Evolutionary conservation across 1,139 yeast species (phyloP).

Genomic region (Lodderomyces theae): DNA sequence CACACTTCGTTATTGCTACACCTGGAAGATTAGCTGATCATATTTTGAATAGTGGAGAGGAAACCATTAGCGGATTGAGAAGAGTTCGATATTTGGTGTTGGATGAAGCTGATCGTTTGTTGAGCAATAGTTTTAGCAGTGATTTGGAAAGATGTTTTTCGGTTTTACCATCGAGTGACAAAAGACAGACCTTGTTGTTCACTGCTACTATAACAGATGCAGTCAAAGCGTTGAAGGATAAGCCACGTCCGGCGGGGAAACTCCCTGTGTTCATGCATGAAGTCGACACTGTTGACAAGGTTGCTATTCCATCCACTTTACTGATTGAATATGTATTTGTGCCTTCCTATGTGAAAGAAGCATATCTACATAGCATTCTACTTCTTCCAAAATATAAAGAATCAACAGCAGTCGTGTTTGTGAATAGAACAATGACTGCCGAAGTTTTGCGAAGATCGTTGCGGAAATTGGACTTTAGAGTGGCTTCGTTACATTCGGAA

Average conservation of each 20-base stretch:
- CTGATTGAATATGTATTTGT: slow-evolving; percentile 52
- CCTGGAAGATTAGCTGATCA: slow-evolving; percentile 98
- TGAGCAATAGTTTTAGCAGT: slow-evolving; percentile 78
- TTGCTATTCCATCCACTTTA: slow-evolving; percentile 78
- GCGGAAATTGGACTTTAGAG: slow-evolving; percentile 69
- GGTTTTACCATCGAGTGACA: slow-evolving; percentile 64
- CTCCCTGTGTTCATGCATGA: slow-evolving; percentile 76
- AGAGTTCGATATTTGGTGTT: slow-evolving; percentile 78
- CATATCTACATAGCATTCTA: slow-evolving; percentile 71
- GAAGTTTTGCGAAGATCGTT: slow-evolving; percentile 79
- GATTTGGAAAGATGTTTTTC: slow-evolving; percentile 73
- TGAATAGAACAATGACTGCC: slow-evolving; percentile 86
- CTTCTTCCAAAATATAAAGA: slow-evolving; percentile 60
- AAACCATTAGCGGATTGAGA: slow-evolving; percentile 74
- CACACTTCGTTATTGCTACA: slow-evolving; percentile 94
- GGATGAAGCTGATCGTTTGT: slow-evolving; percentile 93
- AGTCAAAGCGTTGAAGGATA: slow-evolving; percentile 74
- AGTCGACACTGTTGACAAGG: slow-evolving; percentile 65
- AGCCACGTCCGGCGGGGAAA: slow-evolving; percentile 59
- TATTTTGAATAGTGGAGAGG: slow-evolving; percentile 83
- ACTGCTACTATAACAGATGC: slow-evolving; percentile 97
- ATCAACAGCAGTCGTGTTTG: slow-evolving; percentile 80
- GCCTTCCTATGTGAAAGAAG: slow-evolving; percentile 89
- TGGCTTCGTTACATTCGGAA: slow-evolving; percentile 89
- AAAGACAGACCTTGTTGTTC: slow-evolving; percentile 83